These are phyloP conservation scores for Mycosphaerella arachidis DNA, from an alignment of 2,329 filamentous ascomycete species.

Conservation along the genomic window DNA sequence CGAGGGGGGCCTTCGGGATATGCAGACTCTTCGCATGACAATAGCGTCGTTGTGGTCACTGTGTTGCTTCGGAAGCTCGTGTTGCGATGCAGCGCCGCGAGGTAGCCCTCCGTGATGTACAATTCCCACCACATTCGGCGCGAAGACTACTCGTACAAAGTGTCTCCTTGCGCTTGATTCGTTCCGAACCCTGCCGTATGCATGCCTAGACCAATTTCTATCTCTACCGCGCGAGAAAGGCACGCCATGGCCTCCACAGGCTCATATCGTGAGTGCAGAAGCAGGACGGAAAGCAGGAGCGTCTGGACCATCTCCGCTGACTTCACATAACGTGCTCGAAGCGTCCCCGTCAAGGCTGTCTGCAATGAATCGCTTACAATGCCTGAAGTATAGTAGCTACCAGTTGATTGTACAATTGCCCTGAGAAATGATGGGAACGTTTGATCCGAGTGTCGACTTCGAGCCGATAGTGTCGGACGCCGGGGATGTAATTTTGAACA, in stretches of 20 bases:
- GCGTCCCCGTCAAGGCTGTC: conserved; percentile 52
- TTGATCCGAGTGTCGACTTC: conserved; percentile 37
- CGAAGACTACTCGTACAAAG: conserved; percentile 74
- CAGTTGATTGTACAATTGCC: conserved; percentile 54
- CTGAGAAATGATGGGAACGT: conserved; percentile 47
- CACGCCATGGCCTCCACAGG: conserved; percentile 64
- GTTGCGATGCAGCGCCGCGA: conserved; percentile 71
- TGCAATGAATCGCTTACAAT: conserved; percentile 36
- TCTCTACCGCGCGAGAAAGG: conserved; percentile 61
- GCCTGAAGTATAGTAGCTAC: conserved; percentile 47
- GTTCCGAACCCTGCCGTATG: conserved; percentile 65
- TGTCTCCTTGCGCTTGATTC: conserved; percentile 58
- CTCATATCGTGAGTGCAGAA: conserved; percentile 71
- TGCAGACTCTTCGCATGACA: conserved; percentile 80
- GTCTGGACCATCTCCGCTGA: conserved; percentile 64
- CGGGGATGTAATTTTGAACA: conserved; percentile 53
- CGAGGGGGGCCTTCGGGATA: conserved; percentile 48
- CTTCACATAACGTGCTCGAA: conserved; percentile 16
- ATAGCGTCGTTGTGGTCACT: conserved; percentile 61
- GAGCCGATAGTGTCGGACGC: conserved; percentile 55
- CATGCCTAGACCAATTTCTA: conserved; percentile 73
- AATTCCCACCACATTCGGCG: conserved; percentile 87
- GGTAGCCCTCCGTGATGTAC: conserved; percentile 77
- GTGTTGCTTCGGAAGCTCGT: conserved; percentile 68
- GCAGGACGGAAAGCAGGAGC: conserved; percentile 70